These are phyloP conservation scores for Suillus placidus DNA, from an alignment of 768 basidiomycete species.

Conservation along the genomic window DNA sequence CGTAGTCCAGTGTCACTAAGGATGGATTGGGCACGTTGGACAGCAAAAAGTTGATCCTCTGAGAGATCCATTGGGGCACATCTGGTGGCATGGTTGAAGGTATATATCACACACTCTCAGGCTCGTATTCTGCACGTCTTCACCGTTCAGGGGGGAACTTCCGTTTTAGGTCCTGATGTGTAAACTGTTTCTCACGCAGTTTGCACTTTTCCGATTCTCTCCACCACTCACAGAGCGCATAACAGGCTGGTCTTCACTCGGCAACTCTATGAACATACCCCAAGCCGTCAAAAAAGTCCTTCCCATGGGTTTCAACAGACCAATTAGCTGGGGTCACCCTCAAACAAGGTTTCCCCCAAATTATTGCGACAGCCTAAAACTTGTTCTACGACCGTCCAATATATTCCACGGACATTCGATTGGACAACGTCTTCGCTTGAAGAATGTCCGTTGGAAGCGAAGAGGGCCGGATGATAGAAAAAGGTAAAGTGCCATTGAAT, in stretches of 20 bases:
- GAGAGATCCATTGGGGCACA: neutral
- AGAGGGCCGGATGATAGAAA: neutral
- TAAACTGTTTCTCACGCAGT: neutral
- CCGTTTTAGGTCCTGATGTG: neutral
- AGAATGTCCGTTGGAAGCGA: neutral
- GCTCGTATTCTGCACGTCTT: neutral
- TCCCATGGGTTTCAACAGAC: no score
- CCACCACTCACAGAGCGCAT: neutral
- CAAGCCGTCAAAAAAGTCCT: no score
- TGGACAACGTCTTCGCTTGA: neutral
- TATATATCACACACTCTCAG: neutral
- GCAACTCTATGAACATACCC: neutral
- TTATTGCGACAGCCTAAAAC: no score
- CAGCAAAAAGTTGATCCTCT: neutral
- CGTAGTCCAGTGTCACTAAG: neutral
- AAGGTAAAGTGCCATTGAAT: constrained; percentile 2
- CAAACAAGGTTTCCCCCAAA: no score
- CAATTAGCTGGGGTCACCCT: no score
- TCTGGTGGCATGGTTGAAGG: neutral
- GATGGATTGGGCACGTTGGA: neutral
- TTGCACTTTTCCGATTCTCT: neutral
- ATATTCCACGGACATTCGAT: neutral
- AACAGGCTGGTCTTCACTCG: neutral
- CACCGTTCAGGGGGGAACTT: neutral
- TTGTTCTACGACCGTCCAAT: no score